phyloP scores from a whole-genome alignment of 176 grass and related monocot genomes.

The Cenchrus fungigraminus region DNA sequence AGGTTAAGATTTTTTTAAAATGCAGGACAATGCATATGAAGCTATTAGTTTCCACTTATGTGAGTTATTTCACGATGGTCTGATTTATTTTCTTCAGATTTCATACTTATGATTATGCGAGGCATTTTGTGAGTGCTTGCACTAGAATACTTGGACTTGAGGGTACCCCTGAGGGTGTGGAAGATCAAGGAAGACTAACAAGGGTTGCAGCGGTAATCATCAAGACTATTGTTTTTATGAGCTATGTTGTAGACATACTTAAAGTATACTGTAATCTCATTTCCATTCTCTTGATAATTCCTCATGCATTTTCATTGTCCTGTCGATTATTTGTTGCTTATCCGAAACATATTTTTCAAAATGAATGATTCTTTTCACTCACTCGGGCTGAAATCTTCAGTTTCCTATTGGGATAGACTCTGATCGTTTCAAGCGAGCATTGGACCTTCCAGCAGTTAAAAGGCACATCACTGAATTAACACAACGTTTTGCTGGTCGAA shows the following conservation, averaged over 20 bases:
- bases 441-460: slow-evolving; percentile 80
- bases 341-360: slow-evolving; percentile 30
- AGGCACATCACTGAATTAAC: slow-evolving; percentile 76
- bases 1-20: slow-evolving; percentile 11
- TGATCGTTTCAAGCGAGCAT: slow-evolving; percentile 91
- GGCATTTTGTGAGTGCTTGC: slow-evolving; percentile 94
- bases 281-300: neutral
- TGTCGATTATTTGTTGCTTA: slow-evolving; percentile 39
- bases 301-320: neutral
- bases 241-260: slow-evolving; percentile 26
- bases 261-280: slow-evolving; percentile 13
- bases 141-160: slow-evolving; percentile 99
- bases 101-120: slow-evolving; percentile 91
- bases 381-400: slow-evolving; percentile 72
- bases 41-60: neutral
- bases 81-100: slow-evolving; percentile 57
- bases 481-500: slow-evolving; percentile 73
- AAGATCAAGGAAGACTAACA: slow-evolving; percentile 95
- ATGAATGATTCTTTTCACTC: slow-evolving; percentile 52
- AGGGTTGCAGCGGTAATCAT: slow-evolving; percentile 90
- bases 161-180: slow-evolving; percentile 97
- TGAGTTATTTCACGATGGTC: slow-evolving; percentile 3
- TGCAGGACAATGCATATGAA: slow-evolving; percentile 3
- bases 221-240: slow-evolving; percentile 23
- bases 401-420: slow-evolving; percentile 99